phyloP scores from a whole-genome alignment of 2,329 filamentous ascomycete genomes.

The Myriosclerotinia scirpicola region DNA sequence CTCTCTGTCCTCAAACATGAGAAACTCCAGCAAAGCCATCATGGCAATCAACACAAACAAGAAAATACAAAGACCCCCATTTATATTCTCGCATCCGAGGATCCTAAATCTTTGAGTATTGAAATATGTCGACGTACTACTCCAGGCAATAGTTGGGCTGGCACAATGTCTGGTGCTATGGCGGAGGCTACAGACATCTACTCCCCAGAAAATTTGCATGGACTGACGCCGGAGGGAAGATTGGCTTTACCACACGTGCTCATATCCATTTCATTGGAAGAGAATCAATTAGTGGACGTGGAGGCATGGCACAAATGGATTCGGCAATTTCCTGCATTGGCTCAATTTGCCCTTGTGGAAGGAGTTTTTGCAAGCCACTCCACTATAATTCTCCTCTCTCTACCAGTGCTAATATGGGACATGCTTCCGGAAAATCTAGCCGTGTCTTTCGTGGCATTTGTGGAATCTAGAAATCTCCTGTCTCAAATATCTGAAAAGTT shows the following conservation, averaged over 20 bases:
- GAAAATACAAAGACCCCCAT: conserved; percentile 24
- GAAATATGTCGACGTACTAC: conserved; percentile 23
- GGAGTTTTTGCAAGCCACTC: conserved; percentile 63
- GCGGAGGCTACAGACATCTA: conserved; percentile 19
- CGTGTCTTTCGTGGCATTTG: conserved; percentile 58
- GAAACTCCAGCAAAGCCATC: neutral
- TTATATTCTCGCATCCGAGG: conserved; percentile 25
- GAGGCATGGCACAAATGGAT: conserved; percentile 61
- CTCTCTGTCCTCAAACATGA: conserved; percentile 26
- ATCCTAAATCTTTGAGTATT: conserved; percentile 25
- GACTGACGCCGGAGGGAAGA: conserved; percentile 21
- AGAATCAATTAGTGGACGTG: conserved; percentile 57
- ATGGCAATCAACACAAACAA: conserved; percentile 7
- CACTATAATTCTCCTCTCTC: conserved; percentile 56
- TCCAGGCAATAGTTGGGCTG: conserved; percentile 20
- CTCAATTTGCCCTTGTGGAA: conserved; percentile 61
- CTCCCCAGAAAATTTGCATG: conserved; percentile 16
- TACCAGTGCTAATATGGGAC: conserved; percentile 61
- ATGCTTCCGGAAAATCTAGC: conserved; percentile 57
- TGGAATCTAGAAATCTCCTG: conserved; percentile 46
- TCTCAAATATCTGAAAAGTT: conserved; percentile 18
- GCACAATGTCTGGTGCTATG: conserved; percentile 3
- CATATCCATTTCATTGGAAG: conserved; percentile 59
- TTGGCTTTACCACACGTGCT: conserved; percentile 53
- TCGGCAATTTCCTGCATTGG: conserved; percentile 54